phyloP scores from a whole-genome alignment of 305 asterid species.

The Fraxinus albicans region DNA sequence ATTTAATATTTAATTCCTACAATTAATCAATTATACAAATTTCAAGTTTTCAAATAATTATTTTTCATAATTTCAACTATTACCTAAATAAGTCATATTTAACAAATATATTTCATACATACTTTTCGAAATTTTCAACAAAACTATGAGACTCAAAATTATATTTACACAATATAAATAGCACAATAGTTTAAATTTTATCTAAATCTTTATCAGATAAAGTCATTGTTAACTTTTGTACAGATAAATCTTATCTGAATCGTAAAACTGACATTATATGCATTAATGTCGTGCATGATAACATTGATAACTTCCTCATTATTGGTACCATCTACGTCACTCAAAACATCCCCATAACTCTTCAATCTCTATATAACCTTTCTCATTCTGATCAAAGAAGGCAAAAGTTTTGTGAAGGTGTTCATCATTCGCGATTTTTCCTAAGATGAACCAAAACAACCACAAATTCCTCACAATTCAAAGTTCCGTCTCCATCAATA shows the following conservation, averaged over 20 bases:
- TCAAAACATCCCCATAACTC: conserved; percentile 52
- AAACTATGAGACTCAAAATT: too few species aligned
- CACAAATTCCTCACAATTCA: conserved; percentile 51
- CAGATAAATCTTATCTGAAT: background rate
- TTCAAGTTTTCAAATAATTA: too few species aligned
- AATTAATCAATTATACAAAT: too few species aligned
- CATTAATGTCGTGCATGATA: conserved; percentile 53
- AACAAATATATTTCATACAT: too few species aligned
- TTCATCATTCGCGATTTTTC: conserved; percentile 42
- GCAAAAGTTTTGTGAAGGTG: conserved; percentile 55
- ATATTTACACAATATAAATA: too few species aligned
- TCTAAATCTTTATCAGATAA: too few species aligned
- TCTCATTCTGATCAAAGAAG: conserved; percentile 45
- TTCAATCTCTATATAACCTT: conserved; percentile 57
- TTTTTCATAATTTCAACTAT: too few species aligned
- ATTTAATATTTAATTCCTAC: too few species aligned
- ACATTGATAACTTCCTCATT: conserved; percentile 41
- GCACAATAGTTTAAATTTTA: too few species aligned
- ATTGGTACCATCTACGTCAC: conserved; percentile 42
- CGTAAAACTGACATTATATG: conserved; percentile 37
- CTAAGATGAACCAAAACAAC: conserved; percentile 52
- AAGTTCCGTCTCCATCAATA: conserved; percentile 52
- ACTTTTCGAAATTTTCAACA: too few species aligned
- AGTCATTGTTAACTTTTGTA: too few species aligned
- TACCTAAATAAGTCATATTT: too few species aligned